phyloP scores from a whole-genome alignment of 2,329 filamentous ascomycete genomes.

The Microdochium paspali region DNA sequence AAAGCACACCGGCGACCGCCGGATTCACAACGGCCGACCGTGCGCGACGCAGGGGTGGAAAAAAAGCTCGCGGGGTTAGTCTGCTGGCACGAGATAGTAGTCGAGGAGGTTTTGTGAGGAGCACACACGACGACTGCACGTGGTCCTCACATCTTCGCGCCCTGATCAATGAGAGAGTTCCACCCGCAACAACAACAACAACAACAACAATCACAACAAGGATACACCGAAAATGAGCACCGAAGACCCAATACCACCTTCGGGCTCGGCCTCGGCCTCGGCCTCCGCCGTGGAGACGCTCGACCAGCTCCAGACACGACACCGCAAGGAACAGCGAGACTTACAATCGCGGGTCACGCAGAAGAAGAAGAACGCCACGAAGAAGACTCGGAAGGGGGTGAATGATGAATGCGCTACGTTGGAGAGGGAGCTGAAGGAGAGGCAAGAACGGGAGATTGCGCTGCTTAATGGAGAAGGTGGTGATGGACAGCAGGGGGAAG shows the following conservation, averaged over 20 bases:
- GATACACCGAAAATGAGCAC: not conserved
- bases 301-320: conserved; percentile 69
- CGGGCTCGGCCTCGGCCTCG: not conserved
- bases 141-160: no score
- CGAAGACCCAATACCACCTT: not conserved
- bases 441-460: conserved; percentile 53
- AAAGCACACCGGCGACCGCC: no score
- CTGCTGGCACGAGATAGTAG: no score
- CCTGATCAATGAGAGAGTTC: no score
- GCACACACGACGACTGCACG: no score
- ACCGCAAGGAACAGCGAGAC: conserved; percentile 83
- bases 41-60: no score
- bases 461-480: conserved; percentile 21
- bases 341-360: conserved; percentile 77
- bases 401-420: conserved; percentile 67
- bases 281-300: conserved; percentile 36
- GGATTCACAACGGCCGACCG: no score
- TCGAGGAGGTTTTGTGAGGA: no score
- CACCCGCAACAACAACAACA: no score
- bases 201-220: not conserved
- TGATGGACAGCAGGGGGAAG: no score
- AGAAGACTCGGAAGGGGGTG: conserved; percentile 69
- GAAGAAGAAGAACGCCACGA: conserved; percentile 95
- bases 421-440: conserved; percentile 56
- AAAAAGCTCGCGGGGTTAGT: no score